These are phyloP conservation scores for Apium graveolens DNA, from an alignment of 129 eudicot species.

Conservation along the genomic window DNA sequence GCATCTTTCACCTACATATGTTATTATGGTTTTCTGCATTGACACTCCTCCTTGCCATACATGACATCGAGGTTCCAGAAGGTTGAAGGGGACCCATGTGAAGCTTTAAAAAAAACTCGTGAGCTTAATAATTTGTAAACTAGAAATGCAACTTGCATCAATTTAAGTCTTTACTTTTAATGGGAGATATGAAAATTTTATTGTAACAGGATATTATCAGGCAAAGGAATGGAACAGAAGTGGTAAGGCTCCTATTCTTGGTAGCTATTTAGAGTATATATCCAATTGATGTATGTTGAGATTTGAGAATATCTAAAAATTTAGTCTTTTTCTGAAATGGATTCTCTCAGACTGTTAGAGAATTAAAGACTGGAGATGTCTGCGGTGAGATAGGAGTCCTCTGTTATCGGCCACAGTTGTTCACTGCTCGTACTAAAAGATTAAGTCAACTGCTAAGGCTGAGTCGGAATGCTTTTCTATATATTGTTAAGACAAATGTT, in stretches of 20 bases:
- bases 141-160: background rate
- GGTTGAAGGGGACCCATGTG: background rate
- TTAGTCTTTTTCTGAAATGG: background rate
- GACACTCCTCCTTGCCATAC: background rate
- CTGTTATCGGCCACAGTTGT: constrained; percentile 68
- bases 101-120: background rate
- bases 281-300: background rate
- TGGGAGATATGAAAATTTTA: background rate
- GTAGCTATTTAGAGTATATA: background rate
- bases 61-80: background rate
- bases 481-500: constrained; percentile 54
- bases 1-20: background rate
- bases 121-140: background rate
- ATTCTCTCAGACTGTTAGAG: constrained; percentile 38
- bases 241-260: constrained; percentile 21
- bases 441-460: constrained; percentile 64
- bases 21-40: background rate
- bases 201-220: constrained; percentile 47
- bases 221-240: constrained; percentile 34
- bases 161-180: background rate
- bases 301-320: background rate
- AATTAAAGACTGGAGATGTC: constrained; percentile 48
- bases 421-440: constrained; percentile 65
- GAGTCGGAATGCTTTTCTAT: constrained; percentile 54
- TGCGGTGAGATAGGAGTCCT: constrained; percentile 80